Evolutionary conservation across 163 green algal species (phyloP), one percentile per base, ranked within the genome.

Genomic region (Scenedesmus sp.): DNA sequence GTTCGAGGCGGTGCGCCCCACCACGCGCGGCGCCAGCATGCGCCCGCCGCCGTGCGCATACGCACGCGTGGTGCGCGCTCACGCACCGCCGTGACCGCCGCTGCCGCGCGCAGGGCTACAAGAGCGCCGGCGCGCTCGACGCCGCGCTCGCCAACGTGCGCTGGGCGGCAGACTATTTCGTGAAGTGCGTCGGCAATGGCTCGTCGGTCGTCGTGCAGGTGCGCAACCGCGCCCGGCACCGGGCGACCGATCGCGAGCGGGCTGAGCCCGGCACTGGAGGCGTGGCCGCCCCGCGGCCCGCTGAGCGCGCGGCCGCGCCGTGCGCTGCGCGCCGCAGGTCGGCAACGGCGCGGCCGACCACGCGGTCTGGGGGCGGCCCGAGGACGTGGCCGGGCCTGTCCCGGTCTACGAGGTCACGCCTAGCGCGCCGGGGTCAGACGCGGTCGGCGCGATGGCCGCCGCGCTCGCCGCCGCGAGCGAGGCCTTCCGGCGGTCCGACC

Each of bases 91-190:
- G n/a, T n/a, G n/a, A n/a, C n/a, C n/a, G n/a, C n/a, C n/a, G n/a
- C n/a, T n/a, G n/a, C n/a, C 5, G n/a, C 56, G 11, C 26, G 44
- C 73, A 81, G 75, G 63, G 64, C 45, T 83, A 78, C 18, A 63
- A 57, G 11, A 58, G 78, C 51, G 60, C 83, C 24, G 85, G 79
- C 2, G 47, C 81, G 26, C 72, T 72, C 20, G 50, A 50, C 14
- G 18, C 77, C 5, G 77, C 83, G 22, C 75, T 91, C 33, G 82
- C 85, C 36, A 92, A 80, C 39, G 72, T 95, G 20, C 78, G 73
- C 65, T 93, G 87, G 88, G 86, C 75, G 34, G 78, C 78, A 13
- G 91, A 95, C 75, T 95, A 95, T 85, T 78, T 95, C 70, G 71
- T 91, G 20, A 95, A 94, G 70, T 82, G 80, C 34, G 50, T 89